Conservation (phyloP, 495 filamentous ascomycete species). For the Antarctomyces pellizariae region DNA sequence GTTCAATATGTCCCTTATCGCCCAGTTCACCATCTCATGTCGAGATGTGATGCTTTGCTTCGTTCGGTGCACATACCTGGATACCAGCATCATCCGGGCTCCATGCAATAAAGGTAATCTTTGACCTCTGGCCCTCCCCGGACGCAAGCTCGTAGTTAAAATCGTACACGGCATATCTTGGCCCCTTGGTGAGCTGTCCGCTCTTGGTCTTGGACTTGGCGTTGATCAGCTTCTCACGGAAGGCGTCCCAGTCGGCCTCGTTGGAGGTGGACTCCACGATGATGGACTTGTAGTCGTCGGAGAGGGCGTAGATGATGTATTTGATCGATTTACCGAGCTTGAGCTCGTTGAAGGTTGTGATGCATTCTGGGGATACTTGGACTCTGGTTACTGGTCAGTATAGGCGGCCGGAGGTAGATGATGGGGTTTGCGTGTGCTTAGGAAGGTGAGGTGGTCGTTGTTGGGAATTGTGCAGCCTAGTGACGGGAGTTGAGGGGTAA, state of each 20-base stretch:
- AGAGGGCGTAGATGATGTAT: slow-evolving; percentile 94
- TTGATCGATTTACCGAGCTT: slow-evolving; percentile 75
- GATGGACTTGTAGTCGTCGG: slow-evolving; percentile 77
- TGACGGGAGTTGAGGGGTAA: slow-evolving; percentile 8
- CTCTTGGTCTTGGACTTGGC: slow-evolving; percentile 27
- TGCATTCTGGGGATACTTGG: slow-evolving; percentile 53
- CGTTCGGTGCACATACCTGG: slow-evolving; percentile 44
- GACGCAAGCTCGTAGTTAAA: slow-evolving; percentile 59
- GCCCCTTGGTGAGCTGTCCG: slow-evolving; percentile 43
- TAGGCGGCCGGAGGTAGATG: neutral
- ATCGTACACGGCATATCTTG: slow-evolving; percentile 85
- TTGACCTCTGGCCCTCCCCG: slow-evolving; percentile 76
- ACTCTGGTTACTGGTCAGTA: slow-evolving; percentile 30
- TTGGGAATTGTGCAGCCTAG: slow-evolving; percentile 1
- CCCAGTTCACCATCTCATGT: too few species aligned
- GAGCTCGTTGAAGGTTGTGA: slow-evolving; percentile 67
- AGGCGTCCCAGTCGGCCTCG: slow-evolving; percentile 41
- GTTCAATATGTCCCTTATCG: too few species aligned
- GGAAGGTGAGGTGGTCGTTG: neutral
- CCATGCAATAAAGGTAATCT: slow-evolving; percentile 93
- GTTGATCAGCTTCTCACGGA: slow-evolving; percentile 55
- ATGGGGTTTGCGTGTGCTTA: neutral
- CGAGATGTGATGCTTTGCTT: too few species aligned
- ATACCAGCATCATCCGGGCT: slow-evolving; percentile 64
- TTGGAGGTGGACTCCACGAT: slow-evolving; percentile 50